Evolutionary conservation across 441 rosid genomes (phyloP).

Genomic region (Eugenia klotzschiana): DNA sequence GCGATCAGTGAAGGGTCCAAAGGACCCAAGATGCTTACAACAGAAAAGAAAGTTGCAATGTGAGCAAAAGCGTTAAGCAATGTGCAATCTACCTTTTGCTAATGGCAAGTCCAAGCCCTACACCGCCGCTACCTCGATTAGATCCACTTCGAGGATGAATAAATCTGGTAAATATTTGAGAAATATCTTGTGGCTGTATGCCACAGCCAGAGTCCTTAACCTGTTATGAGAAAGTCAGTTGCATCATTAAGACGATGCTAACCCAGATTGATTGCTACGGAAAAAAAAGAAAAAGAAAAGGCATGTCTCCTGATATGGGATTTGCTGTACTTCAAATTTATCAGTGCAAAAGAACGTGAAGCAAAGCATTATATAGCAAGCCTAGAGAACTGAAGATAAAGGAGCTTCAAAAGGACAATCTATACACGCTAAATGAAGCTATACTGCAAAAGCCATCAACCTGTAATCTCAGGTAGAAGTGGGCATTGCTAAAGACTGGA

Average conservation of each 20-base stretch:
- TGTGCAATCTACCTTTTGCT: slow-evolving; percentile 46
- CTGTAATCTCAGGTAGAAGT: slow-evolving; percentile 73
- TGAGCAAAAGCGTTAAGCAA: background rate
- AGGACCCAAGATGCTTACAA: background rate
- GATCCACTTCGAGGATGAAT: slow-evolving; percentile 40
- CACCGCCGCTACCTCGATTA: slow-evolving; percentile 27
- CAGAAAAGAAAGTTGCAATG: background rate
- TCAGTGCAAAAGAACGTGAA: background rate
- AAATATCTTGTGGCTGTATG: slow-evolving; percentile 53
- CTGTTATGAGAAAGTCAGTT: slow-evolving; percentile 16
- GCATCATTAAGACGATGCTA: background rate
- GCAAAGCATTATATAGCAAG: background rate
- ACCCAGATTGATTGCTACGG: background rate
- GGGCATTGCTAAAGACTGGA: slow-evolving; percentile 41
- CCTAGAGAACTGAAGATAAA: background rate
- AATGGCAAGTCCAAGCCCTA: slow-evolving; percentile 85
- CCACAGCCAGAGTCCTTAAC: slow-evolving; percentile 88
- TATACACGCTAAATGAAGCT: background rate
- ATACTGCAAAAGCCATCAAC: slow-evolving; percentile 16
- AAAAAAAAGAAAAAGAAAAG: too few species aligned
- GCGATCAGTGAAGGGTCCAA: background rate
- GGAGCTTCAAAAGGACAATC: background rate
- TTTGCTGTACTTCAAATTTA: background rate
- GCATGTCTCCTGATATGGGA: background rate
- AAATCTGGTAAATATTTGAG: slow-evolving; percentile 54